phyloP scores from a whole-genome alignment of 1,284 basidiomycete genomes.

The Moesziomyces sp. region DNA sequence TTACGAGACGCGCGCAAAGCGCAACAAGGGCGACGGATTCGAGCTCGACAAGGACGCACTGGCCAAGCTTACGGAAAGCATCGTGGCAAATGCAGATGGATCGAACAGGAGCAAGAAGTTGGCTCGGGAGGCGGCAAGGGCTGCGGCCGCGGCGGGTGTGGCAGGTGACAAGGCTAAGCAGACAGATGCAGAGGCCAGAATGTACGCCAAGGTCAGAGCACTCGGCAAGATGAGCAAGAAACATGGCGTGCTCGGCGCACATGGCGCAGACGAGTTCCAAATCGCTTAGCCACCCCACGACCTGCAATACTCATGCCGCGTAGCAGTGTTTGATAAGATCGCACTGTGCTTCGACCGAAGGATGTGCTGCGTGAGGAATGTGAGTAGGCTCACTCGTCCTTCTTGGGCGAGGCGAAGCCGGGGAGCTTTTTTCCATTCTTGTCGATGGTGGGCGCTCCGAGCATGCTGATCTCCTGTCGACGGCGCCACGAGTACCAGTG shows the following conservation, averaged over 20 bases:
- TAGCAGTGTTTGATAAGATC: no score
- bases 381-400: not conserved
- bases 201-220: constrained; percentile 85
- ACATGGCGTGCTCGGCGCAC: constrained; percentile 80
- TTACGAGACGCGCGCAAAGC: constrained; percentile 25
- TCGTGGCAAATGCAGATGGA: constrained; percentile 70
- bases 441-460: constrained; percentile 18
- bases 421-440: constrained; percentile 17
- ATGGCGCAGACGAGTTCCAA: constrained; percentile 71
- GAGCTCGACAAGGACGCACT: constrained; percentile 21
- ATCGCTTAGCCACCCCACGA: constrained; percentile 27
- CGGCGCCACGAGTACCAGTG: constrained; percentile 21
- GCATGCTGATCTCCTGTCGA: constrained; percentile 4
- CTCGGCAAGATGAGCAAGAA: constrained; percentile 85
- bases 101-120: constrained; percentile 55
- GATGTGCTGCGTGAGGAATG: not conserved
- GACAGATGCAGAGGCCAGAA: constrained; percentile 79
- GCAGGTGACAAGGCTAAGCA: constrained; percentile 29
- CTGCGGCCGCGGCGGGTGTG: constrained; percentile 11
- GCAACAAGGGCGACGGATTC: constrained; percentile 19
- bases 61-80: constrained; percentile 20
- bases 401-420: not conserved
- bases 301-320: not conserved
- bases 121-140: constrained; percentile 12
- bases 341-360: not conserved